These are phyloP conservation scores for Phaeosphaeria sp. DNA, from an alignment of 2,329 filamentous ascomycete genomes.

Conservation along the genomic window DNA sequence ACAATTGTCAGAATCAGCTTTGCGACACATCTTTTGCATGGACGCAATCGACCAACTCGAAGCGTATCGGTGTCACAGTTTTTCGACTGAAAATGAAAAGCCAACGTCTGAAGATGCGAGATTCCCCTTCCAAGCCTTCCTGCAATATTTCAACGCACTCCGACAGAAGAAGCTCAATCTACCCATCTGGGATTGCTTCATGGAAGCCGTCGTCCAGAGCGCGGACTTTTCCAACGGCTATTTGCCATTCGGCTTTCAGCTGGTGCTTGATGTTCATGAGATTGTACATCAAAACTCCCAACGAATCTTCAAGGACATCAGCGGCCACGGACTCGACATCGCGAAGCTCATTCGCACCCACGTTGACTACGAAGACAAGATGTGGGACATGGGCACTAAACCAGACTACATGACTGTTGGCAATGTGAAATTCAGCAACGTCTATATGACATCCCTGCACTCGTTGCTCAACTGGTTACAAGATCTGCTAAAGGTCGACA, in stretches of 20 bases:
- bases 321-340: conserved; percentile 10
- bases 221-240: conserved; percentile 8
- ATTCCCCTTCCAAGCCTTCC: conserved; percentile 9
- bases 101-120: background rate
- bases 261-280: conserved; percentile 19
- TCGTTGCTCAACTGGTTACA: conserved; percentile 14
- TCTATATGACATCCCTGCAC: conserved; percentile 12
- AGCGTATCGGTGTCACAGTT: background rate
- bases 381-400: conserved; percentile 17
- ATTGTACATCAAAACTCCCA: conserved; percentile 2
- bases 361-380: conserved; percentile 22
- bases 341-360: conserved; percentile 17
- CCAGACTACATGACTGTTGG: conserved; percentile 27
- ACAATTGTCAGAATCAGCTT: background rate
- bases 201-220: conserved; percentile 9
- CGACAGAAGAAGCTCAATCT: conserved; percentile 4
- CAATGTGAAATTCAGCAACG: conserved; percentile 21
- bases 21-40: conserved; percentile 13
- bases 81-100: background rate
- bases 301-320: conserved; percentile 9
- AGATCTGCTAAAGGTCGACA: conserved; percentile 5
- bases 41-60: conserved; percentile 9
- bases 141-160: conserved; percentile 17
- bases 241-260: conserved; percentile 21
- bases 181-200: conserved; percentile 20